These are phyloP conservation scores for Colletotrichum nymphaeae DNA, from an alignment of 2,329 filamentous ascomycete genomes.

Conservation along the genomic window DNA sequence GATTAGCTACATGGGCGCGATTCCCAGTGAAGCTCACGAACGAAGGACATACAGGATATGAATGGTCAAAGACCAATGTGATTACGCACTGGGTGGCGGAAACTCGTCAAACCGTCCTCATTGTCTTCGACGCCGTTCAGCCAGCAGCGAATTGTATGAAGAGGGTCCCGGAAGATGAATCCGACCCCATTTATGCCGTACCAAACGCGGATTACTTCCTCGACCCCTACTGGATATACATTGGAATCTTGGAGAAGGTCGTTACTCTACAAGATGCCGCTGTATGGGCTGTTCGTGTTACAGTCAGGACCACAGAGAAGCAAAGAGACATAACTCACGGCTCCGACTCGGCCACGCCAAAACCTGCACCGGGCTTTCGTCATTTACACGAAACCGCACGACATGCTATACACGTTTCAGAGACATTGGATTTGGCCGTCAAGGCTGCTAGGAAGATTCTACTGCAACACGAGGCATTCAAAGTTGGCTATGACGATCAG, in stretches of 20 bases:
- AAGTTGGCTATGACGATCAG: background rate
- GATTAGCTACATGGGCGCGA: conserved; percentile 46
- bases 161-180: conserved; percentile 15
- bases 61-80: conserved; percentile 50
- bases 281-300: conserved; percentile 53
- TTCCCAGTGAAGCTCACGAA: conserved; percentile 43
- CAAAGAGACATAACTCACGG: background rate
- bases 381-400: conserved; percentile 54
- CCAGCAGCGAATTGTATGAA: conserved; percentile 11
- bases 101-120: conserved; percentile 40
- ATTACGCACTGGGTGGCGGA: conserved; percentile 42
- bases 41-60: conserved; percentile 38
- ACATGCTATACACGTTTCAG: conserved; percentile 57
- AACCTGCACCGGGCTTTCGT: conserved; percentile 47
- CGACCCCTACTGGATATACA: conserved; percentile 52
- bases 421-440: conserved; percentile 51
- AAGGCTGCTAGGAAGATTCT: conserved; percentile 47
- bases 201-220: conserved; percentile 7
- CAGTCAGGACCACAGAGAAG: conserved; percentile 49
- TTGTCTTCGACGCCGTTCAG: conserved; percentile 45
- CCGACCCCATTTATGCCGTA: conserved; percentile 3
- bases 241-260: conserved; percentile 44
- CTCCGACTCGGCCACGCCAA: background rate
- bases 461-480: conserved; percentile 42
- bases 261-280: conserved; percentile 46